phyloP scores from a whole-genome alignment of 306 rosid species.

The Rubus idaeus region DNA sequence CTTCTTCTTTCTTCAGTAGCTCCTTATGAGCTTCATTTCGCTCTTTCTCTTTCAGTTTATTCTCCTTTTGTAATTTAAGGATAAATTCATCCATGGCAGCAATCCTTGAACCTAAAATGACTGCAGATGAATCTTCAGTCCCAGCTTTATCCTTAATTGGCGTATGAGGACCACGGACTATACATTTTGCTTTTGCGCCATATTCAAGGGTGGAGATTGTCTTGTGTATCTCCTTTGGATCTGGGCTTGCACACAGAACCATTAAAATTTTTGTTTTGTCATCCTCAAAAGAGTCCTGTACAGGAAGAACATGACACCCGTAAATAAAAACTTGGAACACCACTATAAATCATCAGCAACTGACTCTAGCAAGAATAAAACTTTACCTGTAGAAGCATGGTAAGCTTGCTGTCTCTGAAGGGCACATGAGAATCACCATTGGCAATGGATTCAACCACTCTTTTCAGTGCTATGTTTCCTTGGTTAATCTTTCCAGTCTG shows the following conservation, averaged over 20 bases:
- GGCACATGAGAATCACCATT: constrained; percentile 99
- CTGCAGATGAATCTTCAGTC: constrained; percentile 74
- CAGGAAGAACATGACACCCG: constrained; percentile 17
- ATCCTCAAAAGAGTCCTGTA: constrained; percentile 97
- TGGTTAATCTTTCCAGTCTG: constrained; percentile 98
- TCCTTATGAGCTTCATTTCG: constrained; percentile 74
- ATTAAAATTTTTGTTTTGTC: constrained; percentile 88
- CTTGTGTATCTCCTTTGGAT: constrained; percentile 95
- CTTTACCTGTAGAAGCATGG: constrained; percentile 98
- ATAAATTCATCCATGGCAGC: constrained; percentile 96
- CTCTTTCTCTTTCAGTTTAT: constrained; percentile 78
- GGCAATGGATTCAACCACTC: constrained; percentile 98
- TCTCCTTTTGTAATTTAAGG: constrained; percentile 83
- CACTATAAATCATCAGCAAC: constrained; percentile 7
- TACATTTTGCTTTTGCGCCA: constrained; percentile 98
- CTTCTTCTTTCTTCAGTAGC: constrained; percentile 82
- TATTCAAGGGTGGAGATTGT: constrained; percentile 95
- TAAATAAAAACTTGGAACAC: constrained; percentile 21
- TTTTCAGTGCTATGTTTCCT: constrained; percentile 89
- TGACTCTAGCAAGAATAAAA: constrained; percentile 13
- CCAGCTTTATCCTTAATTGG: constrained; percentile 64
- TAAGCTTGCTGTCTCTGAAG: constrained; percentile 96
- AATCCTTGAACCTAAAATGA: constrained; percentile 84
- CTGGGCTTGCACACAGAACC: constrained; percentile 97
- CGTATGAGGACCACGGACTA: constrained; percentile 87